phyloP scores from a whole-genome alignment of 805 yeast species.

The Sporopachydermia lactativora region DNA sequence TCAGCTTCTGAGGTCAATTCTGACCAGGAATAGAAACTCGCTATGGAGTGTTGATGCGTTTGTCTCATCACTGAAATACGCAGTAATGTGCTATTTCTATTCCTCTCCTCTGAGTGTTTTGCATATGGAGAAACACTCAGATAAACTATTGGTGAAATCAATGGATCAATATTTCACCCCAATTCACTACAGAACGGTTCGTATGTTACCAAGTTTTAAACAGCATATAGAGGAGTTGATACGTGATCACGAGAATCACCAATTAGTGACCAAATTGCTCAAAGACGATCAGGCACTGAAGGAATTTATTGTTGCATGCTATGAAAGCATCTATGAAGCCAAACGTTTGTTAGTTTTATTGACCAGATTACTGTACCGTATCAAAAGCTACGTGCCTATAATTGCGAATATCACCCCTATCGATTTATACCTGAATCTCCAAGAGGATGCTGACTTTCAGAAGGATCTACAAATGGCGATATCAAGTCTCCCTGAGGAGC shows the following conservation, averaged over 20 bases:
- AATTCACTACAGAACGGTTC: slow-evolving; percentile 14
- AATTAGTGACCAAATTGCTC: slow-evolving; percentile 9
- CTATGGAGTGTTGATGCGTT: slow-evolving; percentile 14
- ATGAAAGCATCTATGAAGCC: neutral
- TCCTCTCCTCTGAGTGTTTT: slow-evolving; percentile 21
- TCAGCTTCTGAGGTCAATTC: slow-evolving; percentile 9
- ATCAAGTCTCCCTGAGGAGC: neutral
- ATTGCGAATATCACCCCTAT: neutral
- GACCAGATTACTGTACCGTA: neutral
- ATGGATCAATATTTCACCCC: slow-evolving; percentile 5
- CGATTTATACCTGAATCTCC: neutral
- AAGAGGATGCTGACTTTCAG: neutral
- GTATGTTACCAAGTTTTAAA: slow-evolving; percentile 24
- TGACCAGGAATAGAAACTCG: slow-evolving; percentile 11
- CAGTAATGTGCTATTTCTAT: slow-evolving; percentile 21
- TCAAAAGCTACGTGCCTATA: neutral
- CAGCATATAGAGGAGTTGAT: slow-evolving; percentile 12
- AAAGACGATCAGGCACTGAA: slow-evolving; percentile 12
- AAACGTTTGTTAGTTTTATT: neutral
- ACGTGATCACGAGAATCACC: slow-evolving; percentile 4
- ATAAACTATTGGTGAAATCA: slow-evolving; percentile 2
- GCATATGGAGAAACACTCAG: slow-evolving; percentile 3
- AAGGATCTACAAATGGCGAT: neutral
- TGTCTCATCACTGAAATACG: slow-evolving; percentile 16
- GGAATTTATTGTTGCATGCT: neutral